Base-by-base conservation (phyloP, 805 yeast genomes). In the Kodamaea neixiangensis region DNA sequence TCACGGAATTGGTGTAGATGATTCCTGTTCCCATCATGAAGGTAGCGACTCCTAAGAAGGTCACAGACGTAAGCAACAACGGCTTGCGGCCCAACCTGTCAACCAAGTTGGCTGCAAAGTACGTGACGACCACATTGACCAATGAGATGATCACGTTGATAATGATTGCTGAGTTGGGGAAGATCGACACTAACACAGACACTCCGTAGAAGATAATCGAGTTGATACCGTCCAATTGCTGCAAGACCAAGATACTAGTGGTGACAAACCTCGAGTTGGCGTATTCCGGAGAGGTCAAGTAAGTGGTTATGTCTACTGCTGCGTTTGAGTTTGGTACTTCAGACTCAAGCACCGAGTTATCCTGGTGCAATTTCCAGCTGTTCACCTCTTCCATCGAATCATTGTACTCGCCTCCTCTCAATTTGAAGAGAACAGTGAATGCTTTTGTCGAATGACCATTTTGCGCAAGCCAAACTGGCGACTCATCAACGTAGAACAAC, bases 141-240 rank as follows among this genome's bases (percentile, higher is more conserved):
- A 85, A 57, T 1, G 97, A 88, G 31, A 94, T 86, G 46, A 83
- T 64, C 59, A 93, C 84, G 62, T 92, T 93, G 58, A 92, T 81
- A 7, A 78, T 58, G 4, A 87, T 80, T 1, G 97, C 85, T 49
- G 81, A 75, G 10, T 80, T 70, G 1, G 98, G 97, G 55, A 90
- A 78, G 3, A 87, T 71, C 6, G 81, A 72, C n/a, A 85, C 75
- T 47, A 94, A 73, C 1, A 93, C 87, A 11, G 89, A 81, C 4
- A 93, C 97, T 3, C 99, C 99, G 66, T 93, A 94, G 64, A 93
- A 89, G 17, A 94, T 83, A 53, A 94, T 90, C 1, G 97, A 83
- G 66, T 94, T 94, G 64, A 94, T 89, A 31, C 99, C 99, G 59
- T 90, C 84, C 51, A 93, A 81, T 66, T 94, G 99, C 71, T 94